Evolutionary conservation across 129 eudicot species (phyloP), one percentile per base, ranked within the genome.

Genomic region (Calendula officinalis): DNA sequence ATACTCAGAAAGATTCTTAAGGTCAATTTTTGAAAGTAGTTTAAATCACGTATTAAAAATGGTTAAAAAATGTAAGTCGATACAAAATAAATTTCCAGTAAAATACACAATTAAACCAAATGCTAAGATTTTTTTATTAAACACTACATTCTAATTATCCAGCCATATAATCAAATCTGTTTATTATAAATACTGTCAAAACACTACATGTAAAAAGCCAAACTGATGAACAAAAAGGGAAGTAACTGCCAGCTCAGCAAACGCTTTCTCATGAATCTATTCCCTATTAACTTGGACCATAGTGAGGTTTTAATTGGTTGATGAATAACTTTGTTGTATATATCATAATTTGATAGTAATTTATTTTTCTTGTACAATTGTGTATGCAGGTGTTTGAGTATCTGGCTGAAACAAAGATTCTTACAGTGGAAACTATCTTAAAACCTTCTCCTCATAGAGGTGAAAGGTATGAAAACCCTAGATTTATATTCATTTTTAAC

Each of bases 1-100:
- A 87, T 91, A 57, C 76, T 91, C 27, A 79, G 98, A 51, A 91
- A 87, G 88, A 91, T 91, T 78, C 96, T 91, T 36, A 91, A 88
- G 98, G 98, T 91, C 74, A 7, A 9, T 55, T 36, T 60, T 39
- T 13, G 38, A 57, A 36, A 47, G 0, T 60, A 6, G 45, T 57
- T 38, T 66, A 16, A 60, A 42, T 34, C 30, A 30, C 47, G 14
- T 32, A 30, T 70, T 58, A 22, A 22, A 1, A 22, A 22, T 22
- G 1, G 1, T 22, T 22, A 0, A 22, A 22, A 22, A 22, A 22
- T 2, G 30, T 22, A 0, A 22, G 30, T 22, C 30, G 2, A 22
- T 22, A 22, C 30, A 22, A 22, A 0, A 0, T 22, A 22, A 22
- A 22, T 22, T 22, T 22, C 30, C 30, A 22, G 30, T 22, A 22